phyloP scores from a whole-genome alignment of 2,329 filamentous ascomycete genomes.

The Emergomyces orientalis region DNA sequence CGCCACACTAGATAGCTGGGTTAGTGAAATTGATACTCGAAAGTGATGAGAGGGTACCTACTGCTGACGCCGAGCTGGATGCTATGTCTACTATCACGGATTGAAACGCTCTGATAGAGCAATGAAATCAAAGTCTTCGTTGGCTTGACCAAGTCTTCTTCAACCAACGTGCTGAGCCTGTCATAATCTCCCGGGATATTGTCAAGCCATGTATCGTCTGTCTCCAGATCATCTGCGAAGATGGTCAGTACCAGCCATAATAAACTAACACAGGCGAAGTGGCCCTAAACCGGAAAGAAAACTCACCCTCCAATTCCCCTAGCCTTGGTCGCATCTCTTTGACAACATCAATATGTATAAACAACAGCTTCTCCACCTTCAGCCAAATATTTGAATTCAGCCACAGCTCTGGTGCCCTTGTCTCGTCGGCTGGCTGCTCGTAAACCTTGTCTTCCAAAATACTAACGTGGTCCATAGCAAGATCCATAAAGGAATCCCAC shows the following conservation, averaged over 20 bases:
- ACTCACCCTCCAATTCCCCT: conserved; percentile 31
- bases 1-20: conserved; percentile 21
- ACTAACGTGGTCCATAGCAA: conserved; percentile 41
- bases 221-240: conserved; percentile 19
- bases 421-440: conserved; percentile 46
- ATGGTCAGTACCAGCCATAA: background rate
- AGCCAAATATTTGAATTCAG: conserved; percentile 43
- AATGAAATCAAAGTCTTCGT: conserved; percentile 42
- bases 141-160: conserved; percentile 44
- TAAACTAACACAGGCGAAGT: background rate
- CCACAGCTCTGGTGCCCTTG: conserved; percentile 45
- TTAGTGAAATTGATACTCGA: background rate
- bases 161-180: conserved; percentile 39
- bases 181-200: conserved; percentile 35
- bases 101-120: conserved; percentile 47
- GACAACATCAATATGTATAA: conserved; percentile 41
- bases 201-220: conserved; percentile 34
- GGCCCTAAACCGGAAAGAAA: background rate
- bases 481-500: conserved; percentile 40
- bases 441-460: conserved; percentile 46
- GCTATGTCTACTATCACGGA: conserved; percentile 43
- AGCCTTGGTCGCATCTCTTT: conserved; percentile 39
- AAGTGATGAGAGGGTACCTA: conserved; percentile 25
- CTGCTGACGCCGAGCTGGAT: conserved; percentile 42
- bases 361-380: conserved; percentile 45